Conservation (phyloP, 2,329 filamentous ascomycete species). For the Xylariaceae sp. region DNA sequence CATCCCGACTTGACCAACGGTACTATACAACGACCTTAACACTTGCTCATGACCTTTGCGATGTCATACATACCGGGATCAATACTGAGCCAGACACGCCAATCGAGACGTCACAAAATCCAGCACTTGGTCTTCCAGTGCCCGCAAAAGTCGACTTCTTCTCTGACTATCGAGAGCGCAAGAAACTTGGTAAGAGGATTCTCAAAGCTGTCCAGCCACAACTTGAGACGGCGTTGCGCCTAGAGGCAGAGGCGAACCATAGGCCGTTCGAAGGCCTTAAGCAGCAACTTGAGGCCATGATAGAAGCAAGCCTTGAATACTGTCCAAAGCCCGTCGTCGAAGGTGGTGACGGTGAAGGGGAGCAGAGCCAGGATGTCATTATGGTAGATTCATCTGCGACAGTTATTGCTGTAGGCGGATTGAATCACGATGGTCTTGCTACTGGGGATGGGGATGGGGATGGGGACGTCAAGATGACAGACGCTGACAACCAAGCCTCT, state of each 20-base stretch:
- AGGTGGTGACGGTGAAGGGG: slow-evolving; percentile 48
- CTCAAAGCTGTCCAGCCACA: slow-evolving; percentile 81
- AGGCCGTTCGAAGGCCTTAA: slow-evolving; percentile 73
- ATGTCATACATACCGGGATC: slow-evolving; percentile 61
- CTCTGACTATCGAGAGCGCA: slow-evolving; percentile 78
- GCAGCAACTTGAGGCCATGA: slow-evolving; percentile 74
- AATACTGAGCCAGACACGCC: slow-evolving; percentile 48
- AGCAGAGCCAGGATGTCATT: slow-evolving; percentile 53
- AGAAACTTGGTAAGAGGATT: slow-evolving; percentile 87
- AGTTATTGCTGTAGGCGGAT: slow-evolving; percentile 54
- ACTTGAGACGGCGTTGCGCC: slow-evolving; percentile 76
- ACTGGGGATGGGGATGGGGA: slow-evolving; percentile 46
- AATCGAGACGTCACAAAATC: slow-evolving; percentile 36
- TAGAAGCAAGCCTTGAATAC: slow-evolving; percentile 71
- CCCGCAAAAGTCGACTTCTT: slow-evolving; percentile 60
- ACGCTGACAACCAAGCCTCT: slow-evolving; percentile 47
- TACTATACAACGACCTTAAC: slow-evolving; percentile 64
- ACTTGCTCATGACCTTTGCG: slow-evolving; percentile 64
- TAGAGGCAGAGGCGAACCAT: slow-evolving; percentile 81
- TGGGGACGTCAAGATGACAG: slow-evolving; percentile 47
- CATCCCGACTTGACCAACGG: slow-evolving; percentile 59
- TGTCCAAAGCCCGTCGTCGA: slow-evolving; percentile 48
- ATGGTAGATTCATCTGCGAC: slow-evolving; percentile 58
- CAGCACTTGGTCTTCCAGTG: slow-evolving; percentile 54
- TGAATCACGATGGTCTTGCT: slow-evolving; percentile 39